Conservation (phyloP, 2,329 filamentous ascomycete genomes). For the Paraphoma sp. region DNA sequence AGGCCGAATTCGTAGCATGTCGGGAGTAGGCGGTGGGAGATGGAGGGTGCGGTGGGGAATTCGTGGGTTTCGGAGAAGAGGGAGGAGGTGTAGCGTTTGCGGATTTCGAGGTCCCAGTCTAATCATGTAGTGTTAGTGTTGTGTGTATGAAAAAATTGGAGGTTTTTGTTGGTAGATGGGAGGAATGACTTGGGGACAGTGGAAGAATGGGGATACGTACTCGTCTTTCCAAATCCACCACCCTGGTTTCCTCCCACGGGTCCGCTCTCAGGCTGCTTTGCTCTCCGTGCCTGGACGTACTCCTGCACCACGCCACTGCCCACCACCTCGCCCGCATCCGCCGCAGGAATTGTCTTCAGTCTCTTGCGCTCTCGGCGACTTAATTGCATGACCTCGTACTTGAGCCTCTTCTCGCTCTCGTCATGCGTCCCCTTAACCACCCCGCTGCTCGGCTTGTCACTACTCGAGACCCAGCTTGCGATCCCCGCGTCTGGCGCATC, state of each 20-base stretch:
- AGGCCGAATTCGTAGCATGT: slow-evolving; percentile 71
- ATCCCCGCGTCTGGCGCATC: slow-evolving; percentile 68
- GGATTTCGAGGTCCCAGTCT: slow-evolving; percentile 70
- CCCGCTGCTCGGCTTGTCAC: slow-evolving; percentile 74
- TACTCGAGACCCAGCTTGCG: slow-evolving; percentile 69
- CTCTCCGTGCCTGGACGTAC: slow-evolving; percentile 47
- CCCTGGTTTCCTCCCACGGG: slow-evolving; percentile 67
- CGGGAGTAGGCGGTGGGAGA: slow-evolving; percentile 66
- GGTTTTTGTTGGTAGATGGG: no score
- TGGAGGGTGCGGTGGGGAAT: slow-evolving; percentile 65
- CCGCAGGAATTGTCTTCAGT: slow-evolving; percentile 61
- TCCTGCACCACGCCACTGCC: slow-evolving; percentile 28
- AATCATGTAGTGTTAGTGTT: no score
- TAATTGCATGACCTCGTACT: slow-evolving; percentile 69
- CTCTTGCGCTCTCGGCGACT: slow-evolving; percentile 66
- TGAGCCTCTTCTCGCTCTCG: slow-evolving; percentile 67
- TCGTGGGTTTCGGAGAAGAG: slow-evolving; percentile 68
- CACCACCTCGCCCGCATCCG: slow-evolving; percentile 12
- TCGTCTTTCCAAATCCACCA: slow-evolving; percentile 79
- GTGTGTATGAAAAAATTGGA: no score
- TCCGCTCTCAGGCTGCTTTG: slow-evolving; percentile 64
- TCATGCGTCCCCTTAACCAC: slow-evolving; percentile 71
- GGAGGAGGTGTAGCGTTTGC: slow-evolving; percentile 68
- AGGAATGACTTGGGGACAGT: no score
- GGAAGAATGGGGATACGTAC: slow-evolving; percentile 60